Evolutionary conservation across 225 moss, liverwort and hornwort genomes (phyloP).

Genomic region (Takakia lepidozioides): DNA sequence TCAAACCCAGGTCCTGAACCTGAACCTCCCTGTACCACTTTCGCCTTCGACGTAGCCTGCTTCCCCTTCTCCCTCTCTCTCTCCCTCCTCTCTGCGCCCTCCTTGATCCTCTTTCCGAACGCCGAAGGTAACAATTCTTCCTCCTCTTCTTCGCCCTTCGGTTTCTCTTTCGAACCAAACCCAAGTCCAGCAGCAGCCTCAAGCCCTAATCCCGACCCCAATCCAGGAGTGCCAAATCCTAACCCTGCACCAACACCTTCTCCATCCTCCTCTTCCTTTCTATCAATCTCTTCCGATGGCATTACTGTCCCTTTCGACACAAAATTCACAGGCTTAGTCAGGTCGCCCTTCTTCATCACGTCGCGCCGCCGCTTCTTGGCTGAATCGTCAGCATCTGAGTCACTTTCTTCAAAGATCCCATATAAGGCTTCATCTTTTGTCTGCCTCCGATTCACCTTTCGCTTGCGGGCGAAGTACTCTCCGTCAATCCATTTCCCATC

Average conservation of each 20-base stretch:
- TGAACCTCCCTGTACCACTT: conserved; percentile 19
- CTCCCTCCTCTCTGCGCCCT: conserved; percentile 76
- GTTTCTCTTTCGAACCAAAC: conserved; percentile 12
- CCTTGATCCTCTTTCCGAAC: conserved; percentile 83
- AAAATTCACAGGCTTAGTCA: conserved; percentile 75
- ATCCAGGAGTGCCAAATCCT: conserved; percentile 38
- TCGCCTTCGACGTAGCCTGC: conserved; percentile 47
- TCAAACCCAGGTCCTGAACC: conserved; percentile 57
- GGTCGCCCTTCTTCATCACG: conserved; percentile 51
- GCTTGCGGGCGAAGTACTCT: conserved; percentile 62
- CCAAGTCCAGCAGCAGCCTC: conserved; percentile 34
- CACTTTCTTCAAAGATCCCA: conserved; percentile 65
- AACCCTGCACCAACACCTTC: conserved; percentile 36
- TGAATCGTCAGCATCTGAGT: conserved; percentile 64
- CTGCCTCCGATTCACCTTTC: conserved; percentile 56
- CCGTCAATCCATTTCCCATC: conserved; percentile 75
- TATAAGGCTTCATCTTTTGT: conserved; percentile 84
- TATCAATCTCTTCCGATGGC: conserved; percentile 60
- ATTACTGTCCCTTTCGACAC: conserved; percentile 73
- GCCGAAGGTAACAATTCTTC: conserved; percentile 85
- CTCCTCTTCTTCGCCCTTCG: conserved; percentile 31
- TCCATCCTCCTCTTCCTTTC: conserved; percentile 37
- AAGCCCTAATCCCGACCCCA: conserved; percentile 10
- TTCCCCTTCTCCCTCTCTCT: conserved; percentile 73
- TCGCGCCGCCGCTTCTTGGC: conserved; percentile 71